phyloP scores from a whole-genome alignment of 1,139 yeast species.

The Diutina neorugosa region DNA sequence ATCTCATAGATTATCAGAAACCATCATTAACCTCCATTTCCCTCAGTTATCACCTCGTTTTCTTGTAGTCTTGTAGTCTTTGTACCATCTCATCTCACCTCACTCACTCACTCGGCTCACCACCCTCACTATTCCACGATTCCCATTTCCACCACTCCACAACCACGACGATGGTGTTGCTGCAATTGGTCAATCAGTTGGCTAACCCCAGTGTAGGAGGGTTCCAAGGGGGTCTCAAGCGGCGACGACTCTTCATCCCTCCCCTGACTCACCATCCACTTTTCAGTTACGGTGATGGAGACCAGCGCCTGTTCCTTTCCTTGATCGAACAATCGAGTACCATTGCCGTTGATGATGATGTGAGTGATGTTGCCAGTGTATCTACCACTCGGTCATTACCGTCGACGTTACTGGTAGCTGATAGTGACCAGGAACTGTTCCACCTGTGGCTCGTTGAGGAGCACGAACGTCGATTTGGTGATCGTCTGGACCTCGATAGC shows the following conservation, averaged over 20 bases:
- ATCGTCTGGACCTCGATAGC: neutral
- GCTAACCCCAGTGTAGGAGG: conserved; percentile 22
- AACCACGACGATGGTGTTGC: conserved; percentile 25
- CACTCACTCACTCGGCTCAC: too few species aligned
- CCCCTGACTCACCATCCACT: conserved; percentile 61
- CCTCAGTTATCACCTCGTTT: too few species aligned
- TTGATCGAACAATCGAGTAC: conserved; percentile 25
- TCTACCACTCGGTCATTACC: conserved; percentile 51
- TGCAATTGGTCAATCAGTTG: conserved; percentile 26
- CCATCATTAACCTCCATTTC: too few species aligned
- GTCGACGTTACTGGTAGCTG: conserved; percentile 40
- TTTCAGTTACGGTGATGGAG: conserved; percentile 50
- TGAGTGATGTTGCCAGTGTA: conserved; percentile 40
- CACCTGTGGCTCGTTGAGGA: conserved; percentile 56
- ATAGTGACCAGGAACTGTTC: conserved; percentile 41
- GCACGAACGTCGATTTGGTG: conserved; percentile 41
- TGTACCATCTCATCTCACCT: too few species aligned
- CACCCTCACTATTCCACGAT: neutral
- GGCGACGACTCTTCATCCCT: conserved; percentile 46
- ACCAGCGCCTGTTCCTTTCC: conserved; percentile 53
- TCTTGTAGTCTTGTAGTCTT: too few species aligned
- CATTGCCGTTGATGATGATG: conserved; percentile 28
- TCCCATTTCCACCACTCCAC: neutral
- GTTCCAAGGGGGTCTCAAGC: conserved; percentile 23
- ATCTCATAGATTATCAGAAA: too few species aligned